Evolutionary conservation across 352 stramenopile genomes (phyloP).

Genomic region (Phytopythium helicoides): DNA sequence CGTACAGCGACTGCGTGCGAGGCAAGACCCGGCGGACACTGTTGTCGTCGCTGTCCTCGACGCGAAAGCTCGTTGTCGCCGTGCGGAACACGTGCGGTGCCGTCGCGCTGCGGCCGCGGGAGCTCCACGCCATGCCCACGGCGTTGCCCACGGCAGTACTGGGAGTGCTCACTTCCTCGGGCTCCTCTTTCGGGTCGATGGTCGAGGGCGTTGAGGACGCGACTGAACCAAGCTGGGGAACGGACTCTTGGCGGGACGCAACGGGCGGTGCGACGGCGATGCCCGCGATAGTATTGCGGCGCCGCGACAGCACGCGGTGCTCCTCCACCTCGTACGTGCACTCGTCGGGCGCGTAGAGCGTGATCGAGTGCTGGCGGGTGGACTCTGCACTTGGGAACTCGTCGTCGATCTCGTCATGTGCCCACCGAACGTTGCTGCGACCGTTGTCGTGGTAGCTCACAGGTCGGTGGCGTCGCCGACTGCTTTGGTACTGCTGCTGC

Average conservation of each 20-base stretch:
- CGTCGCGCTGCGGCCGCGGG: constrained; percentile 4
- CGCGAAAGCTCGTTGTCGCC: not conserved
- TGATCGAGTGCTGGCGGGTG: constrained; percentile 21
- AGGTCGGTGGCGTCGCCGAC: not conserved
- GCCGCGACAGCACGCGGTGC: constrained; percentile 8
- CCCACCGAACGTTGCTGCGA: constrained; percentile 21
- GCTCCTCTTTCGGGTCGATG: not conserved
- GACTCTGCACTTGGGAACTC: constrained; percentile 16
- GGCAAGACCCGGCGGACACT: not conserved
- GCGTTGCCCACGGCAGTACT: not conserved
- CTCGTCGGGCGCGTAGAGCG: constrained; percentile 16
- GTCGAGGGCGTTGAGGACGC: not conserved
- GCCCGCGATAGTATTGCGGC: constrained; percentile 7
- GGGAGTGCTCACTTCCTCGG: constrained; percentile 1
- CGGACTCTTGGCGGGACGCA: not conserved
- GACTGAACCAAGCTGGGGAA: not conserved
- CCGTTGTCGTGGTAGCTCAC: not conserved
- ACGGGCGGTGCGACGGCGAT: not conserved
- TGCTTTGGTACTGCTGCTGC: not conserved
- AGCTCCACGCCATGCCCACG: constrained; percentile 2
- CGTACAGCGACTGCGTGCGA: constrained; percentile 6
- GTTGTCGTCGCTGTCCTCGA: not conserved
- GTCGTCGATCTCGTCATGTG: constrained; percentile 40
- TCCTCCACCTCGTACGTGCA: constrained; percentile 17
- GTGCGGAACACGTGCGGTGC: not conserved